Evolutionary conservation across 441 rosid species (phyloP).

Genomic region (Adansonia madagascariensis): DNA sequence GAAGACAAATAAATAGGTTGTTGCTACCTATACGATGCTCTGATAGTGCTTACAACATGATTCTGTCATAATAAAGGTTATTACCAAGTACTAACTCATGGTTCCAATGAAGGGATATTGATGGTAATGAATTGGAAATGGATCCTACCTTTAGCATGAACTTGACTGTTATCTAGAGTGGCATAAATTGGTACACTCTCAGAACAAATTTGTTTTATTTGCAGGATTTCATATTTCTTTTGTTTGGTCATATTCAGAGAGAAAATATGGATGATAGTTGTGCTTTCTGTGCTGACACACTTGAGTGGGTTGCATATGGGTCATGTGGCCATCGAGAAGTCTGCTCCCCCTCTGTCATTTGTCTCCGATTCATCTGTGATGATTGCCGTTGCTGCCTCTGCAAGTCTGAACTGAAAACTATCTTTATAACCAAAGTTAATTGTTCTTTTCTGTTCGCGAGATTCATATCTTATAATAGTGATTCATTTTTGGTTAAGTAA

Average conservation of each 20-base stretch:
- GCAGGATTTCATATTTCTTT: not conserved
- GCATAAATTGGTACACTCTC: not conserved
- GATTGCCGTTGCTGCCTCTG: constrained; percentile 41
- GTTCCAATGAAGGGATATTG: not conserved
- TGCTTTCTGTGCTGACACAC: constrained; percentile 54
- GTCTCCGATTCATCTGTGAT: constrained; percentile 50
- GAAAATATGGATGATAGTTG: constrained; percentile 50
- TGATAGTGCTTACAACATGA: not conserved
- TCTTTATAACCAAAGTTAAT: constrained; percentile 45
- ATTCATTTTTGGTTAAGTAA: not conserved
- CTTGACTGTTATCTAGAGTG: not conserved
- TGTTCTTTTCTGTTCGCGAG: not conserved
- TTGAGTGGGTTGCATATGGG: constrained; percentile 59
- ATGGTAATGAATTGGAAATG: not conserved
- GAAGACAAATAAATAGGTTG: not conserved
- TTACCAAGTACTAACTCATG: not conserved
- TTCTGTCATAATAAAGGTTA: not conserved
- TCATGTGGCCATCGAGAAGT: constrained; percentile 56
- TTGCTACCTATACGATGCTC: not conserved
- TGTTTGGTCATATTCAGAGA: not conserved
- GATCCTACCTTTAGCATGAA: not conserved
- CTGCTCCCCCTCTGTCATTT: constrained; percentile 52
- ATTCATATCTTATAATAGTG: not conserved
- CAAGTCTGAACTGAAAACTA: constrained; percentile 37
- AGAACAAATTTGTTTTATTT: constrained; percentile 11